phyloP scores from a whole-genome alignment of 2,329 filamentous ascomycete genomes.

The Catunica adiposa region DNA sequence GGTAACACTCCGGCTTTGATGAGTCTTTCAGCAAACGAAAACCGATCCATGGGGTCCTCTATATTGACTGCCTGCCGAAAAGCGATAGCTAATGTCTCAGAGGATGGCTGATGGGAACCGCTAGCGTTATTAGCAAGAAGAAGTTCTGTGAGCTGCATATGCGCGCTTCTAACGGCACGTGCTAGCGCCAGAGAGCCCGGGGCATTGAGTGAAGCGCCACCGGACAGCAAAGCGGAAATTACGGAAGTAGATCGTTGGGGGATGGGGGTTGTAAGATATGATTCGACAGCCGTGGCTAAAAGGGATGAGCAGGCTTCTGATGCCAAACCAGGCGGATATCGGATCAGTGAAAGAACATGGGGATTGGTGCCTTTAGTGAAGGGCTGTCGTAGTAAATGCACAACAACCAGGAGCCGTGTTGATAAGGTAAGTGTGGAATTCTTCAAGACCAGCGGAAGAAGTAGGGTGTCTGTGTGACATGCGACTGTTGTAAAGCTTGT shows the following conservation, averaged over 20 bases:
- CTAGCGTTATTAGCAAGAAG: slow-evolving; percentile 23
- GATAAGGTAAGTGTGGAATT: slow-evolving; percentile 29
- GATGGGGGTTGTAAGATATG: slow-evolving; percentile 24
- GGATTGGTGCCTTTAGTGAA: slow-evolving; percentile 30
- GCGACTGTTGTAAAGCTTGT: slow-evolving; percentile 20
- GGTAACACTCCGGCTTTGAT: slow-evolving; percentile 31
- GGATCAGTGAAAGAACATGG: slow-evolving; percentile 33
- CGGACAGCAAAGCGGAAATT: slow-evolving; percentile 30
- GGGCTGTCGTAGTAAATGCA: slow-evolving; percentile 27
- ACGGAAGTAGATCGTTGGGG: slow-evolving; percentile 27
- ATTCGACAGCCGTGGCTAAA: slow-evolving; percentile 35
- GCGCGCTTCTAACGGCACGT: slow-evolving; percentile 31
- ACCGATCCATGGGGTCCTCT: slow-evolving; percentile 32
- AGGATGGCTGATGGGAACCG: slow-evolving; percentile 21
- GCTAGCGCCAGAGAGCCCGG: slow-evolving; percentile 35
- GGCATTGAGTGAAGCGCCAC: slow-evolving; percentile 39
- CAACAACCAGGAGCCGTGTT: slow-evolving; percentile 28
- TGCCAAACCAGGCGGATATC: slow-evolving; percentile 21
- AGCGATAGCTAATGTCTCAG: slow-evolving; percentile 30
- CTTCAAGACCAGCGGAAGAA: slow-evolving; percentile 32
- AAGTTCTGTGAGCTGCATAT: slow-evolving; percentile 30
- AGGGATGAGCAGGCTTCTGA: slow-evolving; percentile 28
- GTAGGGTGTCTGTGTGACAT: slow-evolving; percentile 27
- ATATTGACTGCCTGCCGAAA: slow-evolving; percentile 38
- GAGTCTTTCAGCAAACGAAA: slow-evolving; percentile 33